Evolutionary conservation across 2,329 filamentous ascomycete species (phyloP).

Genomic region (Fusarium sarcochroum): DNA sequence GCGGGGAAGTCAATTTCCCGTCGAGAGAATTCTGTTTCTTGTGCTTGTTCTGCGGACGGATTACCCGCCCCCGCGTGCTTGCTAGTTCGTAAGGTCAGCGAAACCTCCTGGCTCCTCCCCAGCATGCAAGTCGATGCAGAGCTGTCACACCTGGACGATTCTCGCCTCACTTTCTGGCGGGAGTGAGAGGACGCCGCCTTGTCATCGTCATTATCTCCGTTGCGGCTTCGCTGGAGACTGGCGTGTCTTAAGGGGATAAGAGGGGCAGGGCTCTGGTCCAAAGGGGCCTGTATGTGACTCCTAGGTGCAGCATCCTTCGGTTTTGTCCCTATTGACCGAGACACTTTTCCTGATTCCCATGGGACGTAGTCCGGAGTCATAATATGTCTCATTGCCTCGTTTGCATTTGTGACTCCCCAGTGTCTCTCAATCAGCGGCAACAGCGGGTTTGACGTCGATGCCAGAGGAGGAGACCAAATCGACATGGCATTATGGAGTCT

Average conservation of each 20-base stretch:
- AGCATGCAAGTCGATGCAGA: slow-evolving; percentile 21
- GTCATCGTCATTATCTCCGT: background rate
- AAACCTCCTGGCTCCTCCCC: slow-evolving; percentile 19
- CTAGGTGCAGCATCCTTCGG: background rate
- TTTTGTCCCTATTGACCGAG: background rate
- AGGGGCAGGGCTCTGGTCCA: slow-evolving; percentile 23
- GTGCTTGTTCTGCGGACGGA: slow-evolving; percentile 2
- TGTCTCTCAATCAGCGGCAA: slow-evolving; percentile 62
- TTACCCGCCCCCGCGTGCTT: slow-evolving; percentile 8
- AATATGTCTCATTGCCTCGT: slow-evolving; percentile 58
- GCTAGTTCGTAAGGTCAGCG: slow-evolving; percentile 1
- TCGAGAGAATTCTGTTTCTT: slow-evolving; percentile 7
- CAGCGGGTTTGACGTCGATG: slow-evolving; percentile 56
- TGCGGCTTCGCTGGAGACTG: slow-evolving; percentile 36
- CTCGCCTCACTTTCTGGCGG: slow-evolving; percentile 10
- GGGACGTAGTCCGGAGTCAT: slow-evolving; percentile 25
- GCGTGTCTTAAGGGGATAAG: slow-evolving; percentile 42
- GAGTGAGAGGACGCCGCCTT: background rate
- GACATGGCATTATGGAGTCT: slow-evolving; percentile 64
- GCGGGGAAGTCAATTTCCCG: slow-evolving; percentile 15
- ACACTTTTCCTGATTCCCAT: slow-evolving; percentile 2
- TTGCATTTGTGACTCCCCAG: slow-evolving; percentile 63
- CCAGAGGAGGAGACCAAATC: slow-evolving; percentile 64
- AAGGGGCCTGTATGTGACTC: slow-evolving; percentile 10
- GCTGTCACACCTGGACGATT: slow-evolving; percentile 21